Evolutionary conservation across 176 grass and related monocot genomes (phyloP), one percentile per base, ranked within the genome.

Genomic region (Pharus latifolius): DNA sequence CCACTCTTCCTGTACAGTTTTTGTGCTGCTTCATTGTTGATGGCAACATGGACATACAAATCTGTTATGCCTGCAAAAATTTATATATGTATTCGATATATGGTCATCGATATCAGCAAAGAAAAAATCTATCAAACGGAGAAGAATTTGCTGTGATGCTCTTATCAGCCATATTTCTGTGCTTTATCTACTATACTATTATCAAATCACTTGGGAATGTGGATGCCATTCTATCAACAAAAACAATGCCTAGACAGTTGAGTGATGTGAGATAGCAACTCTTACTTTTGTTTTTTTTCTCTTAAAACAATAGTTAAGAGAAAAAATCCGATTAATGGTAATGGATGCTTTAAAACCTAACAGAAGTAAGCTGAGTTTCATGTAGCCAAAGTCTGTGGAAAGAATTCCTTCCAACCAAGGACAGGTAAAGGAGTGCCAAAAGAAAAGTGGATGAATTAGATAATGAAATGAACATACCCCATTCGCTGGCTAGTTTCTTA

Each of bases 11-110:
- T 33, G 51, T 98, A 98, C 30, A 98, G 67, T 42, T 91, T 93
- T 66, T 83, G 78, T 1, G 75, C 95, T 20, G 74, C 89, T 63
- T 93, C 72, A 40, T 98, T 98, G 77, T 90, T 80, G 15, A 93
- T 86, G 35, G 87, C 89, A 63, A 98, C 95, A 83, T 98, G 95
- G 26, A 98, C 90, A 64, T 98, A 98, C 70, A 98, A 60, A 76
- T 98, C 87, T n/a, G 87, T 88, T 80, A 98, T 88, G 56, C 89
- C 95, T 98, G 87, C 54, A 64, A 80, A 68, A 23, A 50, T 31
- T 53, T 63, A 58, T 49, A 45, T n/a, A 32, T 10, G 16, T 2
- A 70, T 28, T 28, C 1, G 13, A 5, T n/a, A 40, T 45, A 65
- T 77, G 26, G 67, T 44, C 44, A 79, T 22, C 6, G 7, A 38